Evolutionary conservation across 2,329 filamentous ascomycete genomes (phyloP).

Genomic region (Colletotrichum eleusines): DNA sequence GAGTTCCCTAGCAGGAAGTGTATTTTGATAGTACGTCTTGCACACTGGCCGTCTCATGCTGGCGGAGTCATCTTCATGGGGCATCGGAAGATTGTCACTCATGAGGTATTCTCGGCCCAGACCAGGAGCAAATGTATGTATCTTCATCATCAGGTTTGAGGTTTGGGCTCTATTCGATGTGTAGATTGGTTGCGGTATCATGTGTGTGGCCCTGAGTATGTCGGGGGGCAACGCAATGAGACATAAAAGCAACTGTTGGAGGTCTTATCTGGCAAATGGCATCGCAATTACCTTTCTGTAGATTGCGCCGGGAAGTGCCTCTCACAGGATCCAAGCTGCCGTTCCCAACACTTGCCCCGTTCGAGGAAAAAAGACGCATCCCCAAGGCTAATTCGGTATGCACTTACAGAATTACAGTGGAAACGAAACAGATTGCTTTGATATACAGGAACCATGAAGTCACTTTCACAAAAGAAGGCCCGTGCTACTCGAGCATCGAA

Average conservation of each 20-base stretch:
- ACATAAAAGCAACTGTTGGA: neutral
- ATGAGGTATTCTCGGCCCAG: neutral
- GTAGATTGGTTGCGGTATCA: neutral
- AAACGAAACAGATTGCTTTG: neutral
- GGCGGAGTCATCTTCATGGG: neutral
- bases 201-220: neutral
- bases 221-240: neutral
- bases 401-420: neutral
- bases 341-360: neutral
- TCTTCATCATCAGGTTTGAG: neutral
- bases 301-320: neutral
- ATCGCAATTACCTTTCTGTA: neutral
- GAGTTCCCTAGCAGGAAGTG: neutral
- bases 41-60: neutral
- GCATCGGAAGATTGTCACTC: neutral
- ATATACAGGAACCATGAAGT: rapidly evolving
- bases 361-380: neutral
- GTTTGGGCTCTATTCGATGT: neutral
- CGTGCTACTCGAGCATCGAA: neutral
- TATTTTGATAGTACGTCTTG: no score
- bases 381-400: neutral
- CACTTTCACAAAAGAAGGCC: neutral
- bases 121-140: neutral
- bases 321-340: neutral
- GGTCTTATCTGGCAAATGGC: neutral